Base-by-base conservation (phyloP, 768 basidiomycete species). In the Podaxis sp. region DNA sequence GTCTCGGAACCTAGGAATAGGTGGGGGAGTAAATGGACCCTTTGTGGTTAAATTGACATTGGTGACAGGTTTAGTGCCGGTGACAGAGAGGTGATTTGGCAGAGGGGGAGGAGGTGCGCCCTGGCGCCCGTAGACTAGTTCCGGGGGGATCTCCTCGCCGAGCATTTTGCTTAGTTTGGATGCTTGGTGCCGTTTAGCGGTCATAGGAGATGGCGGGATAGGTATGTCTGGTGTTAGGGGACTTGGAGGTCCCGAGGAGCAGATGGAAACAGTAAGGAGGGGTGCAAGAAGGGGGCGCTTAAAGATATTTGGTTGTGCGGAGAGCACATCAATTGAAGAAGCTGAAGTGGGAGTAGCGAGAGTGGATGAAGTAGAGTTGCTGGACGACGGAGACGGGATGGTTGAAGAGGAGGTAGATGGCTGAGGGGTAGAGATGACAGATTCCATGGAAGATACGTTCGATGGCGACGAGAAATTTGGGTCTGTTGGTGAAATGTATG, bases 111-210 rank as follows among this genome's bases (percentile, higher is more conserved):
- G 30, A 24, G 20, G 4, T 17, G 22, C 30, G 51, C 26, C 26
- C 28, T 24, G 48, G 17, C 36, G 36, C 22, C 20, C 33, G 37
- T 37, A 33, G 22, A 46, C 28, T 46, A 53, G 22, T 20, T 63
- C 62, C 17, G 54, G 38, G 2, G 56, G 36, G 17, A 63, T 51
- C 7, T 70, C 66, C 56, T 67, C 67, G 50, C 73, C 74, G 40
- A 73, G 67, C 46, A 71, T 70, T 54, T 69, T 70, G 13, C 67
- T 69, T 10, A 71, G 68, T 46, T 73, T 72, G 44, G 64, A 65
- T 20, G 66, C 58, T 44, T 68, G 70, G 11, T 57, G 65, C 2
- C 66, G 66, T 51, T 65, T 67, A 24, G 57, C 66, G 6, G 69
- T 71, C 24, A 56, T 57, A 17, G 71, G 70, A 3, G 71, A 68